phyloP scores from a whole-genome alignment of 768 basidiomycete genomes.

The Lactifluus piperatus region DNA sequence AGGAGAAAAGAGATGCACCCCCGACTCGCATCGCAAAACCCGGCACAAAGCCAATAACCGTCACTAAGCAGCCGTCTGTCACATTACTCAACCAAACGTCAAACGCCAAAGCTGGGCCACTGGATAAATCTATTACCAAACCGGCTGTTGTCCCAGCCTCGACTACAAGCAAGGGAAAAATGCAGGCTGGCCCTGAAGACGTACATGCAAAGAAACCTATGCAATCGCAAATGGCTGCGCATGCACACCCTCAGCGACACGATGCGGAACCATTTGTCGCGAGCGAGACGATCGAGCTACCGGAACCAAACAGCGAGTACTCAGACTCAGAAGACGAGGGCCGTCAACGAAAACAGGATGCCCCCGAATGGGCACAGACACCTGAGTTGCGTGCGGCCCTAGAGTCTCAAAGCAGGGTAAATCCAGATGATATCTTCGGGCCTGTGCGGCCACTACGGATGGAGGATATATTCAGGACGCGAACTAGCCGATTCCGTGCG shows the following conservation, averaged over 20 bases:
- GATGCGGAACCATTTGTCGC: constrained; percentile 37
- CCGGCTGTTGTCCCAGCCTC: constrained; percentile 31
- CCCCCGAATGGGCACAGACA: constrained; percentile 87
- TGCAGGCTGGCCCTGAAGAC: constrained; percentile 34
- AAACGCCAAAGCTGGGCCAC: constrained; percentile 21
- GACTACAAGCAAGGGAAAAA: constrained; percentile 44
- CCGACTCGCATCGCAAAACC: constrained; percentile 28
- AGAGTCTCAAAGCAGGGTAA: constrained; percentile 73
- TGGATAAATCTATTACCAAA: constrained; percentile 29
- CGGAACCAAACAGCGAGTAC: constrained; percentile 95
- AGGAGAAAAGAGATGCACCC: constrained; percentile 35
- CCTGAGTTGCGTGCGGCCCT: constrained; percentile 77
- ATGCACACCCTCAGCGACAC: constrained; percentile 54
- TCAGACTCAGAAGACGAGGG: constrained; percentile 93
- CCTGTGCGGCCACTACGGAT: constrained; percentile 77
- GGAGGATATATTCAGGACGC: constrained; percentile 86
- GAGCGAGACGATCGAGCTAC: constrained; percentile 82
- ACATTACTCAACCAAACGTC: constrained; percentile 4
- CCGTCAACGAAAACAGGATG: constrained; percentile 58
- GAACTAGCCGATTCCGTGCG: constrained; percentile 75
- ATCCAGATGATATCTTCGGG: constrained; percentile 90
- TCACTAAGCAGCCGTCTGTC: constrained; percentile 14
- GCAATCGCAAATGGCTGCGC: constrained; percentile 63
- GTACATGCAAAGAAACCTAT: constrained; percentile 53
- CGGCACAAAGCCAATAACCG: constrained; percentile 23